Evolutionary conservation across 2,329 filamentous ascomycete species (phyloP).

Genomic region (Talaromyces sp.): DNA sequence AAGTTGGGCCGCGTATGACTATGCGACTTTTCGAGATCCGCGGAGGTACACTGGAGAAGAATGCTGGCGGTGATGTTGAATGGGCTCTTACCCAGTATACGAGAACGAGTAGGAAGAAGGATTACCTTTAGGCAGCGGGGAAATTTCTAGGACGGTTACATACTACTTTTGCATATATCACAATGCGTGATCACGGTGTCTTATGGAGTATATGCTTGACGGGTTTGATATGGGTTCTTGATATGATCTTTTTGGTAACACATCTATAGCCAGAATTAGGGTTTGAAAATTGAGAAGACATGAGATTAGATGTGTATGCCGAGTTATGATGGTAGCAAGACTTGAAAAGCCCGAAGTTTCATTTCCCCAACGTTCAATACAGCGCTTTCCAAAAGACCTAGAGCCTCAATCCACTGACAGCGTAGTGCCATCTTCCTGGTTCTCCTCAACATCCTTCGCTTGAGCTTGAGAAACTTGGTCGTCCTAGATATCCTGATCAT

Average conservation of each 20-base stretch:
- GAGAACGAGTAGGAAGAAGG: conserved; percentile 89
- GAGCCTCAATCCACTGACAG: neutral
- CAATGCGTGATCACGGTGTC: conserved; percentile 12
- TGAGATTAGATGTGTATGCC: neutral
- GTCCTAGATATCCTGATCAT: neutral
- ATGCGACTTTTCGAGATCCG: conserved; percentile 94
- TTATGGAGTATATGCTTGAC: conserved; percentile 11
- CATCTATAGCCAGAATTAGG: neutral
- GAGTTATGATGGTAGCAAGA: neutral
- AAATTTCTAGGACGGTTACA: neutral
- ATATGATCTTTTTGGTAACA: neutral
- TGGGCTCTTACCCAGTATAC: conserved; percentile 97
- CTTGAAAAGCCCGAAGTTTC: neutral
- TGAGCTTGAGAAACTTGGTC: neutral
- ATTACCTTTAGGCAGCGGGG: conserved; percentile 65
- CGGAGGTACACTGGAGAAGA: conserved; percentile 78
- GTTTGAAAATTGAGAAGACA: neutral
- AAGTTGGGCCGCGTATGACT: conserved; percentile 94
- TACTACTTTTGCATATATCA: conserved; percentile 15
- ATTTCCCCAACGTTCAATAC: neutral
- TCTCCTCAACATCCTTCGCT: neutral
- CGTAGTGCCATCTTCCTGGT: neutral
- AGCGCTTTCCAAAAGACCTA: neutral
- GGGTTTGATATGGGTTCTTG: neutral
- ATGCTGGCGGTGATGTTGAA: conserved; percentile 91